Evolutionary conservation across 352 stramenopile species (phyloP).

Genomic region (Globisporangium perplexum): DNA sequence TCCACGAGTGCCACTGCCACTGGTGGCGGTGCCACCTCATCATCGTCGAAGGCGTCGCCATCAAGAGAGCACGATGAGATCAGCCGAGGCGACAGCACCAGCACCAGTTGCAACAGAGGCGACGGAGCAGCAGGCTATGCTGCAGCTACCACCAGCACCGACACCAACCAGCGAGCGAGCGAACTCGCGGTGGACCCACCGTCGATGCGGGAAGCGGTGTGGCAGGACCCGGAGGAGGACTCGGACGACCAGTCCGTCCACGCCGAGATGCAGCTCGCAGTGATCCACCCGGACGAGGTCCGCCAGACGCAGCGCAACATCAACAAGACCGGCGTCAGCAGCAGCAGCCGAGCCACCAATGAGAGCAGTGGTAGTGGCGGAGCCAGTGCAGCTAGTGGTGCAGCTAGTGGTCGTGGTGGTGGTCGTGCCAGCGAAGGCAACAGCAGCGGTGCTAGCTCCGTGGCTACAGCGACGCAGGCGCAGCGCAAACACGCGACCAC

Average conservation of each 20-base stretch:
- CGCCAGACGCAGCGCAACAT: slow-evolving; percentile 13
- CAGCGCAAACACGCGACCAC: slow-evolving; percentile 28
- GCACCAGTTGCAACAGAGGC: slow-evolving; percentile 1
- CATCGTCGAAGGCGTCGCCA: no score
- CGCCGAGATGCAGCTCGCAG: slow-evolving; percentile 4
- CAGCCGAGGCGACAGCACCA: neutral
- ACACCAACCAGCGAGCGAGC: neutral
- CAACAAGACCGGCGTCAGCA: neutral
- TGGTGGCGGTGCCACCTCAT: no score
- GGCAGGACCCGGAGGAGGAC: slow-evolving; percentile 16
- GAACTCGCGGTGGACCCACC: slow-evolving; percentile 17
- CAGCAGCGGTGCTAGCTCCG: neutral
- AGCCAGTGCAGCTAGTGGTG: no score
- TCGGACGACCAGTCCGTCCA: slow-evolving; percentile 7
- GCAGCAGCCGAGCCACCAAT: neutral
- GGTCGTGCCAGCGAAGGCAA: no score
- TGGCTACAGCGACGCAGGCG: slow-evolving; percentile 4
- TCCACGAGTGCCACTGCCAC: no score
- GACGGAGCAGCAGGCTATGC: no score
- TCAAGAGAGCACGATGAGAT: no score
- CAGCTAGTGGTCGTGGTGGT: no score
- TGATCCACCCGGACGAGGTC: slow-evolving; percentile 23
- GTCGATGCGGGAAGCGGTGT: slow-evolving; percentile 16
- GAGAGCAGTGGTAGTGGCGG: neutral
- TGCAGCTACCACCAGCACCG: neutral